phyloP scores from a whole-genome alignment of 352 stramenopile genomes.

The Albugo candida region DNA sequence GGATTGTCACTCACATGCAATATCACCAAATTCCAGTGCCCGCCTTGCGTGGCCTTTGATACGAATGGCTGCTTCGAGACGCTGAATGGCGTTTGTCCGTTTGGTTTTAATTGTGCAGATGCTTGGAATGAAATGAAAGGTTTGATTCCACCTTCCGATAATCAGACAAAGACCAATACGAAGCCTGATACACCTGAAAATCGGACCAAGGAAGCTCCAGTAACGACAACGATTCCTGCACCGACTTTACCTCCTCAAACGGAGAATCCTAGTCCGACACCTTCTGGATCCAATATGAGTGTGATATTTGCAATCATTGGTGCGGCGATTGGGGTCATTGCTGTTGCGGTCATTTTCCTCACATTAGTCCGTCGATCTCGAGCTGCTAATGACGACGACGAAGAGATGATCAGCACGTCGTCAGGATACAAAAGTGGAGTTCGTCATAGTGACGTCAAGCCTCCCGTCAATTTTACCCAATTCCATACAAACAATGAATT shows the following conservation, averaged over 20 bases:
- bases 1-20: constrained; percentile 7
- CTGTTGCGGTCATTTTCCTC: constrained; percentile 55
- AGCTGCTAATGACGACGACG: constrained; percentile 31
- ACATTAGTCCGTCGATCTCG: constrained; percentile 52
- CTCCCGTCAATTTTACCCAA: too few relatives aligned
- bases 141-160: too few relatives aligned
- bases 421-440: neutral
- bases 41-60: constrained; percentile 15
- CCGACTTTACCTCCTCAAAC: too few relatives aligned
- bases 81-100: constrained; percentile 9
- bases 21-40: constrained; percentile 12
- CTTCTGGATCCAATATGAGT: constrained; percentile 31
- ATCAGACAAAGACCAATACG: too few relatives aligned
- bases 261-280: neutral
- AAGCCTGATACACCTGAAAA: too few relatives aligned
- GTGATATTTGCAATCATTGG: constrained; percentile 61
- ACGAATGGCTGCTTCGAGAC: constrained; percentile 14
- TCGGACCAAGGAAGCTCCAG: too few relatives aligned
- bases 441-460: too few relatives aligned
- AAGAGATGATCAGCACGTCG: constrained; percentile 9
- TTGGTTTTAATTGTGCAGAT: constrained; percentile 15
- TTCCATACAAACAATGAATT: too few relatives aligned
- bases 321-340: constrained; percentile 56
- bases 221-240: too few relatives aligned
- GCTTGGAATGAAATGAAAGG: too few relatives aligned